phyloP scores from a whole-genome alignment of 345 rosid genomes.

The Cardiospermum halicacabum region DNA sequence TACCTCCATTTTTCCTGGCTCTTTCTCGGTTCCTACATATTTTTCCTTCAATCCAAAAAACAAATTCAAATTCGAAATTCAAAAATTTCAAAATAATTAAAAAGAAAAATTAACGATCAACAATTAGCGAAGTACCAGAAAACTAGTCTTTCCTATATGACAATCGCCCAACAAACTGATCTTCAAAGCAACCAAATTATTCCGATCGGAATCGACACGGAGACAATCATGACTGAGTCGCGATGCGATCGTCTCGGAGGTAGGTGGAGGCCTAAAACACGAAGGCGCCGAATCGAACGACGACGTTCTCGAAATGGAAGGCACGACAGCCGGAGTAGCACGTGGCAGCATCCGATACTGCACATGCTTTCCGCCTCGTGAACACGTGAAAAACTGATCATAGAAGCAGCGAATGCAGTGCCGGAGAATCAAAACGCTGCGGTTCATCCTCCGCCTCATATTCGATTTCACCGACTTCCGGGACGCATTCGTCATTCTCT shows the following conservation, averaged over 20 bases:
- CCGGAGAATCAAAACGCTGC: constrained; percentile 46
- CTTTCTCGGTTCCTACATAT: constrained; percentile 64
- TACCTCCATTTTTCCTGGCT: constrained; percentile 24
- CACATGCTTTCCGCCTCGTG: constrained; percentile 45
- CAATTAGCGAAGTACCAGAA: constrained; percentile 40
- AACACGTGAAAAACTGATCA: constrained; percentile 41
- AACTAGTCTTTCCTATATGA: constrained; percentile 71
- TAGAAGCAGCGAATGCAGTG: constrained; percentile 50
- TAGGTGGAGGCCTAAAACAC: constrained; percentile 19
- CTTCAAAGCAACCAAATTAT: constrained; percentile 69
- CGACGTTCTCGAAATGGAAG: not conserved
- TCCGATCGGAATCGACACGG: constrained; percentile 44
- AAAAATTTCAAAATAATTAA: not conserved
- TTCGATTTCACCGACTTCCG: constrained; percentile 29
- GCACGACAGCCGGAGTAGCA: constrained; percentile 7
- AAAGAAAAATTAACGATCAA: not conserved
- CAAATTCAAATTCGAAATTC: not conserved
- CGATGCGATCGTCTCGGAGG: constrained; percentile 6
- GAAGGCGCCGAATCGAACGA: constrained; percentile 13
- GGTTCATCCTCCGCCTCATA: constrained; percentile 37
- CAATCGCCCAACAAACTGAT: constrained; percentile 81
- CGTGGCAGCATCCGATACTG: constrained; percentile 40
- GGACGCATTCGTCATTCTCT: not conserved
- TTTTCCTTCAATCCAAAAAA: constrained; percentile 42
- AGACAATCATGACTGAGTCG: constrained; percentile 9